A percentile compares a stretch with the other conserved stretches of the same genome.
Evolutionary conservation across 345 rosid genomes (phyloP).

Genomic region (Combretum micranthum): DNA sequence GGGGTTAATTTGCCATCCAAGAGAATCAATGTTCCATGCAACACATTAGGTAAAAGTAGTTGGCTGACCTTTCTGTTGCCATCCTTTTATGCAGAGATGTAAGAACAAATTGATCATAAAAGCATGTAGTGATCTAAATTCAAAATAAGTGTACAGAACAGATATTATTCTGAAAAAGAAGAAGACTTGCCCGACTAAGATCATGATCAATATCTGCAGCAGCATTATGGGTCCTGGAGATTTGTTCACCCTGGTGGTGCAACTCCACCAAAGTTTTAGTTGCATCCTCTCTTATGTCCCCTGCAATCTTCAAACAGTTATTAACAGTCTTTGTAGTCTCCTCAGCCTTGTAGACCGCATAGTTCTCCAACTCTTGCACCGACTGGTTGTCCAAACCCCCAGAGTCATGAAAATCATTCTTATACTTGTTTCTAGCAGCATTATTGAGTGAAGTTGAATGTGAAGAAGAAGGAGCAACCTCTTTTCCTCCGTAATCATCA

Average conservation of each 20-base stretch:
- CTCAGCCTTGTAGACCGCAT: slow-evolving; percentile 88
- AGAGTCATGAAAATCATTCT: slow-evolving; percentile 68
- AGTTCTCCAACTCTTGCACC: slow-evolving; percentile 78
- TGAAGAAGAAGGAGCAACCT: slow-evolving; percentile 17
- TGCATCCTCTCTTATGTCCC: slow-evolving; percentile 85
- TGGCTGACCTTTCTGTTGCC: no score
- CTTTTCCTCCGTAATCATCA: slow-evolving; percentile 32
- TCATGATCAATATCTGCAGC: slow-evolving; percentile 85
- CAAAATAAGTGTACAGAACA: no score
- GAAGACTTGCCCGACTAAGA: slow-evolving; percentile 72
- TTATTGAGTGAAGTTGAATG: slow-evolving; percentile 31
- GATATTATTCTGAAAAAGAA: no score
- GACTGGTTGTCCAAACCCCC: slow-evolving; percentile 90
- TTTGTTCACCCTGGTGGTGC: slow-evolving; percentile 92
- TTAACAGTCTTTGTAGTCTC: slow-evolving; percentile 77
- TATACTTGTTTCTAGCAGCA: slow-evolving; percentile 46
- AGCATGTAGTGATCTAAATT: neutral
- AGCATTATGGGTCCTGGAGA: slow-evolving; percentile 55
- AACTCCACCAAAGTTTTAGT: slow-evolving; percentile 66
- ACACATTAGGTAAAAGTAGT: no score
- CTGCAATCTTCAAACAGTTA: slow-evolving; percentile 78
- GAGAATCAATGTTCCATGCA: no score
- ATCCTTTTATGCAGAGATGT: no score
- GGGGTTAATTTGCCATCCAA: no score
- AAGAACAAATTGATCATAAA: no score